Conservation (phyloP, 257 asterid species). For the Cynanchum wilfordii region DNA sequence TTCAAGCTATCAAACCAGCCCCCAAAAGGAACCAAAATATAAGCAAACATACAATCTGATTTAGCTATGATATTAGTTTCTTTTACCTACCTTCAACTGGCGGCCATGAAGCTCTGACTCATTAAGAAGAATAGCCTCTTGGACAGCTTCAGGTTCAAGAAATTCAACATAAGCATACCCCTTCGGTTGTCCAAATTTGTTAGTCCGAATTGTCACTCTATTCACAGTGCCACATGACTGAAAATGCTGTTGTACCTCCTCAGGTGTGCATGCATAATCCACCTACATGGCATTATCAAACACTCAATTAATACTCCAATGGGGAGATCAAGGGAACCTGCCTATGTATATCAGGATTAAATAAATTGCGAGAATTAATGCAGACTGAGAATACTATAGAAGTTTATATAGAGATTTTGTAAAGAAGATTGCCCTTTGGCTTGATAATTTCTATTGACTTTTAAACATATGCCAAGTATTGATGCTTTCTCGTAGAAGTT, state of each 20-base stretch:
- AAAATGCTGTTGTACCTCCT: slow-evolving; percentile 87
- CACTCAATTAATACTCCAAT: not conserved
- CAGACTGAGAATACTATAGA: not conserved
- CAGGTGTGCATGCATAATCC: slow-evolving; percentile 78
- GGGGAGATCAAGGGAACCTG: not conserved
- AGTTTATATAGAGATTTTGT: not conserved
- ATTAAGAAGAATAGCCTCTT: slow-evolving; percentile 64
- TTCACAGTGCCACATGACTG: slow-evolving; percentile 80
- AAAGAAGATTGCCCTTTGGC: not conserved
- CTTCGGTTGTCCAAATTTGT: slow-evolving; percentile 77
- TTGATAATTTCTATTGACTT: not conserved
- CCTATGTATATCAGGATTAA: not conserved
- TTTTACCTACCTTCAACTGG: slow-evolving; percentile 53
- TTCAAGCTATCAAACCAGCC: not conserved
- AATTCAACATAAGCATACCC: slow-evolving; percentile 82
- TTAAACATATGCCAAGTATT: not conserved
- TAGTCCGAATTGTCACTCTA: slow-evolving; percentile 69
- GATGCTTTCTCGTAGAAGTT: not conserved
- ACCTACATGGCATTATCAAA: slow-evolving; percentile 33
- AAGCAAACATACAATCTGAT: not conserved
- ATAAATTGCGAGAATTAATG: not conserved
- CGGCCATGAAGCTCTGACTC: slow-evolving; percentile 86
- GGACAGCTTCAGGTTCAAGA: slow-evolving; percentile 70
- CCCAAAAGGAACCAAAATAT: not conserved
- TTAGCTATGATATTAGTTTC: not conserved